These are phyloP conservation scores for Epichloe scottii DNA, from an alignment of 2,329 filamentous ascomycete genomes.

Conservation along the genomic window DNA sequence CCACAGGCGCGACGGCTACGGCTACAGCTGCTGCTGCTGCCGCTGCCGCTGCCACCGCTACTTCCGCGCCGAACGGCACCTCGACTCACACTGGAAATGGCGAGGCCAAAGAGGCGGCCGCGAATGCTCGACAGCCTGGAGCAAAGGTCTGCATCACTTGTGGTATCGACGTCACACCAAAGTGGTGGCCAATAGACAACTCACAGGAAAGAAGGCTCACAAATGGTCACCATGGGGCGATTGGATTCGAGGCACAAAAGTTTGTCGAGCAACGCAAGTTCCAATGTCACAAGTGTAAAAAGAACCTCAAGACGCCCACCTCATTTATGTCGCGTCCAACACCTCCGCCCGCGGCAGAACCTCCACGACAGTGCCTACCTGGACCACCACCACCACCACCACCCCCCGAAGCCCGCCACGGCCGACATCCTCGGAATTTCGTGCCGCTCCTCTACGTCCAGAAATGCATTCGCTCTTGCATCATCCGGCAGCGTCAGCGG, in stretches of 20 bases:
- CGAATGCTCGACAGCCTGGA: conserved; percentile 23
- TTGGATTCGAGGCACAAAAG: conserved; percentile 44
- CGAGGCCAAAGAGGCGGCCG: conserved; percentile 14
- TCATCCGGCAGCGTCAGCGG: conserved; percentile 1
- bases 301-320: conserved; percentile 34
- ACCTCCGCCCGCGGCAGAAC: conserved; percentile 10
- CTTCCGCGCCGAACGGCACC: conserved; percentile 6
- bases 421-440: conserved; percentile 14
- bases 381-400: conserved; percentile 11
- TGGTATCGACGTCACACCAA: conserved; percentile 58
- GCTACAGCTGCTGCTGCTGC: conserved; percentile 27
- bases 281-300: conserved; percentile 67
- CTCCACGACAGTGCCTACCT: conserved; percentile 9
- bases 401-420: conserved; percentile 18
- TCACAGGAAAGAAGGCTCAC: conserved; percentile 37
- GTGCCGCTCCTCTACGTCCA: conserved; percentile 10
- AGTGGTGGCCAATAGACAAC: conserved; percentile 54
- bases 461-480: conserved; percentile 11
- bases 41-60: conserved; percentile 12
- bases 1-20: conserved; percentile 13
- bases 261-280: conserved; percentile 48
- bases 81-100: conserved; percentile 9
- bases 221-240: conserved; percentile 36
- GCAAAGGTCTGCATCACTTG: conserved; percentile 52
- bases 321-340: conserved; percentile 13